Evolutionary conservation across 495 filamentous ascomycete species (phyloP), one percentile per base, ranked within the genome.

Genomic region (Hypoxylon perforatum): DNA sequence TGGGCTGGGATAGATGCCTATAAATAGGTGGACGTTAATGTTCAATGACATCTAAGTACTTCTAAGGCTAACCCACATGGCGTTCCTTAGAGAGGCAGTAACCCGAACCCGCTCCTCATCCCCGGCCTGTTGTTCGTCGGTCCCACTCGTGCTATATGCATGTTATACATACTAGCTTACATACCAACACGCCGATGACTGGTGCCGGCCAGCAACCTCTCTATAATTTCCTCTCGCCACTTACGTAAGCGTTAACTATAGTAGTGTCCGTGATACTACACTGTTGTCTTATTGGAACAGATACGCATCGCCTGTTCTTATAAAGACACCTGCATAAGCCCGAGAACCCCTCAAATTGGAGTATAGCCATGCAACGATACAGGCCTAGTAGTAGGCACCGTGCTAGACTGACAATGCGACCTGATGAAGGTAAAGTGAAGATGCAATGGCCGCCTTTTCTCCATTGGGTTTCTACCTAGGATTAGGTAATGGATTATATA

Each of bases 171-270:
- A n/a, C n/a, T n/a, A 15, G 14, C 39, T 17, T 15, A 42, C 12
- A 3, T 15, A 42, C 12, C 2, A 51, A 9, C 45, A 61, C 51
- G 36, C 58, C 64, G 64, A 58, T 67, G 64, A 67, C 64, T 67
- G 57, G 42, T 57, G 23, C 21, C 57, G 57, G 57, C 53, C 55
- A 49, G 46, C 5, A 49, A 28, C 7, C 25, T 28, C 25, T n/a
- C 25, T 28, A 28, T 28, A 7, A 28, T 28, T 3, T 28, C 7
- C 25, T 28, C 25, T 3, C 25, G 3, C 7, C 7, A 28, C 25
- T 3, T 7, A 3, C 25, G 25, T 28, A 28, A 28, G 25, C 25
- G 25, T 28, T 28, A 3, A 28, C 25, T 28, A 28, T 28, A 3
- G 3, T 28, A 7, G 3, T 28, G 7, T 28, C 25, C 3, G 25